These are phyloP conservation scores for Cubamyces sp. DNA, from an alignment of 768 basidiomycete species.

Conservation along the genomic window DNA sequence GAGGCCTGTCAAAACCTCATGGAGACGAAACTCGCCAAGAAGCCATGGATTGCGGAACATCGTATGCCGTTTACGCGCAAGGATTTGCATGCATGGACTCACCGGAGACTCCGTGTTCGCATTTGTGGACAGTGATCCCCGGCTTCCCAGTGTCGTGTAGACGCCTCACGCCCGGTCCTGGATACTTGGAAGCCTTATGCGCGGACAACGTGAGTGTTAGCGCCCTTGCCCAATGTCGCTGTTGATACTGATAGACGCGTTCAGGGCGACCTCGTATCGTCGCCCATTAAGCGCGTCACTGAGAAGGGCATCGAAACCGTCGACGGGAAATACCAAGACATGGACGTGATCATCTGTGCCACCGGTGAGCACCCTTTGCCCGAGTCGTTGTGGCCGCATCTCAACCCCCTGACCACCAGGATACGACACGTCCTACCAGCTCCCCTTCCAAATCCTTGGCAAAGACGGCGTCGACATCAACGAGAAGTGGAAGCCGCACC, in stretches of 20 bases:
- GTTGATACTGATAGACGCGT: background rate
- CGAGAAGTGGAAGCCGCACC: constrained; percentile 56
- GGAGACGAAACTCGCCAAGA: constrained; percentile 53
- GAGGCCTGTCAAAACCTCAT: constrained; percentile 48
- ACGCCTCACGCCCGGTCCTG: constrained; percentile 66
- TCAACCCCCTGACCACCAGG: constrained; percentile 36
- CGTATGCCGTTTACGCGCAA: constrained; percentile 34
- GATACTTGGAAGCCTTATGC: constrained; percentile 67
- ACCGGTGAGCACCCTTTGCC: constrained; percentile 47
- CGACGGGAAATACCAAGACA: constrained; percentile 56
- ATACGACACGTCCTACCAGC: constrained; percentile 54
- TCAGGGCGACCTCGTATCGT: constrained; percentile 57
- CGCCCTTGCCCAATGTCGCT: background rate
- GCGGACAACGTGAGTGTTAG: constrained; percentile 54
- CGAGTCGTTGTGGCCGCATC: too few relatives aligned
- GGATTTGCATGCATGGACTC: constrained; percentile 3
- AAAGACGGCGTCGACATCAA: constrained; percentile 54
- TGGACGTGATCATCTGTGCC: constrained; percentile 66
- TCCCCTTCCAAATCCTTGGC: constrained; percentile 56
- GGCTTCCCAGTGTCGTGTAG: constrained; percentile 62
- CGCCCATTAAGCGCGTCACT: constrained; percentile 54
- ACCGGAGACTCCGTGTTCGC: background rate
- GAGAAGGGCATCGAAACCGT: constrained; percentile 57
- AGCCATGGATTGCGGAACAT: constrained; percentile 63
- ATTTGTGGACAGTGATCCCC: constrained; percentile 52